Evolutionary conservation across 1,284 basidiomycete genomes (phyloP).

Genomic region (Puccinia horiana): DNA sequence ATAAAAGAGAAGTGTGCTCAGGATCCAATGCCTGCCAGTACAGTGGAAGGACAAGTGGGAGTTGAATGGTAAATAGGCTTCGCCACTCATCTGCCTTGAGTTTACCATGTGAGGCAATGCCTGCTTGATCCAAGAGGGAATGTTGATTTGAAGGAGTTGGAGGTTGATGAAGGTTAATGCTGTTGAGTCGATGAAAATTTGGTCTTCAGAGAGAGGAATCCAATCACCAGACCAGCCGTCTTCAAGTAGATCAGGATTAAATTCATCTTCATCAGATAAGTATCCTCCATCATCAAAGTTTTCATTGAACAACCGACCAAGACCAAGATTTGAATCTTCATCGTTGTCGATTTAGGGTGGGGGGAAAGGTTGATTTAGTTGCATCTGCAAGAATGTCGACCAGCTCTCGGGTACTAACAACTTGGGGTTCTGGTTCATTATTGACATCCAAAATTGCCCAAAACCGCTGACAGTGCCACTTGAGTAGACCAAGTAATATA

Average conservation of each 20-base stretch:
- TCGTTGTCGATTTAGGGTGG: background rate
- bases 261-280: background rate
- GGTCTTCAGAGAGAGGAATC: background rate
- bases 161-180: constrained; percentile 3
- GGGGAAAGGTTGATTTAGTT: background rate
- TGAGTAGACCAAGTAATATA: constrained; percentile 19
- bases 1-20: background rate
- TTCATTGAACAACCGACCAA: background rate
- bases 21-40: background rate
- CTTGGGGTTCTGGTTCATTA: background rate
- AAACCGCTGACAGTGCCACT: constrained; percentile 33
- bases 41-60: background rate
- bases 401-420: constrained; percentile 16
- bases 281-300: background rate
- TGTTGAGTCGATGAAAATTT: background rate
- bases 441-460: constrained; percentile 18
- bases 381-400: constrained; percentile 21
- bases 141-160: background rate
- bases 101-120: constrained; percentile 9
- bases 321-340: background rate
- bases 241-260: background rate
- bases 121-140: constrained; percentile 27
- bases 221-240: constrained; percentile 2
- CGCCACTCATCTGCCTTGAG: constrained; percentile 21
- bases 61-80: constrained; percentile 27